Percentiles rank a stretch among this genome's conserved stretches.
These are phyloP conservation scores for Geotrichum ghanense DNA, from an alignment of 805 yeast genomes.

Conservation along the genomic window DNA sequence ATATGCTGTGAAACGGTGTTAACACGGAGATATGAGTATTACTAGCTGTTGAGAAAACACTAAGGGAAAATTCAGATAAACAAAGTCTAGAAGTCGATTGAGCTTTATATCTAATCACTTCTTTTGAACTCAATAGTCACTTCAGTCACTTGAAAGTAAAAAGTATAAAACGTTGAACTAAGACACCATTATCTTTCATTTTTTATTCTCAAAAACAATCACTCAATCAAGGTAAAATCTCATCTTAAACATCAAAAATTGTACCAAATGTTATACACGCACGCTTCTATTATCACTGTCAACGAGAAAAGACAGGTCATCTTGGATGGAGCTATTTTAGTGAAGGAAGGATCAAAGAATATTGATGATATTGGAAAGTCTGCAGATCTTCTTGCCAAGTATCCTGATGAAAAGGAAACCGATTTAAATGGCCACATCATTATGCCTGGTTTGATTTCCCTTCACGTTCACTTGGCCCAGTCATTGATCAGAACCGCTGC, in stretches of 20 bases:
- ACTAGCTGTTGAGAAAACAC: too few species aligned
- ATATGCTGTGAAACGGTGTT: too few species aligned
- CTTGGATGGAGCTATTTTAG: conserved; percentile 10
- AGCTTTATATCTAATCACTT: too few species aligned
- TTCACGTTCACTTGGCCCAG: conserved; percentile 12
- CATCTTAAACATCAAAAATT: background rate
- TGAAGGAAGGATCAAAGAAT: conserved; percentile 1
- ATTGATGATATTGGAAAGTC: conserved; percentile 10
- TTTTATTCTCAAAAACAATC: too few species aligned
- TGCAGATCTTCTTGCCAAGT: conserved; percentile 3
- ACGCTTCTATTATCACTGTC: conserved; percentile 9
- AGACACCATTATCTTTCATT: too few species aligned
- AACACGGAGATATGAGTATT: too few species aligned
- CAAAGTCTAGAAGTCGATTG: too few species aligned
- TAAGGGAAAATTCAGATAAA: too few species aligned
- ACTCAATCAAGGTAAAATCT: too few species aligned
- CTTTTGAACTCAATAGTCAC: too few species aligned
- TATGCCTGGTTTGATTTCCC: conserved; percentile 12
- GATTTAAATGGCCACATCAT: conserved; percentile 9
- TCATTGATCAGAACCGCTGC: conserved; percentile 11
- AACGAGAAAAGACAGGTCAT: conserved; percentile 6
- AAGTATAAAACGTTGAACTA: too few species aligned
- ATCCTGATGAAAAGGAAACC: conserved; percentile 5
- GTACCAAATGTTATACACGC: conserved; percentile 34
- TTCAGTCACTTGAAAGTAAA: too few species aligned